Base-by-base conservation (phyloP, 31 red algal genomes). In the Endocladia muricata region DNA sequence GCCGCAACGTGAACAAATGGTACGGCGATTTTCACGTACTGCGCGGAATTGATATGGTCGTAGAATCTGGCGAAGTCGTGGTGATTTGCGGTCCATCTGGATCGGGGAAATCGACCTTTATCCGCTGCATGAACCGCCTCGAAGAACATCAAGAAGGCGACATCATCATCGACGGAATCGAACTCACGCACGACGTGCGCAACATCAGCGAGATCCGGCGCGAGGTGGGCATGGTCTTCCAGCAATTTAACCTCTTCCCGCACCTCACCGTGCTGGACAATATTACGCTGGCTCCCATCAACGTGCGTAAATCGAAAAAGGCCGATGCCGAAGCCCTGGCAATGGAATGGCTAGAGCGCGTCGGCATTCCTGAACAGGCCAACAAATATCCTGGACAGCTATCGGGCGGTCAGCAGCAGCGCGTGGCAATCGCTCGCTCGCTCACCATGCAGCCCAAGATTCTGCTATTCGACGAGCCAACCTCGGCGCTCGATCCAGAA, bases 401-500 rank as follows among this genome's bases (percentile, higher is more conserved):
- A 38, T 78, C 81, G 6, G 87, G 82, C 74, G 87, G 87, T 33
- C 87, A 86, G 58, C 66, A 64, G 33, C 73, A 89, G 33, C 87
- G 87, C 3, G 74, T 91, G 19, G 85, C 85, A 5, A 84, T 84
- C 26, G 85, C 85, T 37, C 64, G 85, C 34, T 79, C 85, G 8
- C 34, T 84, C 8, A 51, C 58, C 1, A 86, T 70, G 34, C 34
- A 4, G n/a, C 85, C 79, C 0, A 42, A 25, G 1, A 25, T 84
- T 22, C 34, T 84, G 78, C 68, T 83, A 39, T 47, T 85, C 15
- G 85, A 89, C 57, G 80, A 78, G 33, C 37, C 81, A 36, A 86
- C 81, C 19, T 51, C 70, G 5, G 81, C 83, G 42, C 83, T 91
- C 21, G 87, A 91, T 54, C 84, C 85, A 1, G 80, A 68, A 9